phyloP scores from a whole-genome alignment of 2,329 filamentous ascomycete genomes.

The Alternaria consortialis region DNA sequence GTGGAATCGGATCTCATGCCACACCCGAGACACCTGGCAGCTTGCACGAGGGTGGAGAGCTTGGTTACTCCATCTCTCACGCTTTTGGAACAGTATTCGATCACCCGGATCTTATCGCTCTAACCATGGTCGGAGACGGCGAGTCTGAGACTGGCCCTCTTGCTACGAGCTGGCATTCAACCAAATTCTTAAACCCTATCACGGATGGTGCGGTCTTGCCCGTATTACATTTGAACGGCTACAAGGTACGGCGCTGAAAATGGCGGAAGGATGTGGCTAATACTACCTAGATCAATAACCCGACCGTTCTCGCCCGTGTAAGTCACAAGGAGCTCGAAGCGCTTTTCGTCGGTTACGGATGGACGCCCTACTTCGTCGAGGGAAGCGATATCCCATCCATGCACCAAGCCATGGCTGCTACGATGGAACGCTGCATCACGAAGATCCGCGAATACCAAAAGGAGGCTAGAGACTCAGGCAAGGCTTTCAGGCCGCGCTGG shows the following conservation, averaged over 20 bases:
- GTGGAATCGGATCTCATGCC: constrained; percentile 79
- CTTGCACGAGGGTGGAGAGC: constrained; percentile 80
- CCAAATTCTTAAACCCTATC: constrained; percentile 82
- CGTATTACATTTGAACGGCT: constrained; percentile 80
- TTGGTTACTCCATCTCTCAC: constrained; percentile 83
- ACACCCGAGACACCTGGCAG: constrained; percentile 81
- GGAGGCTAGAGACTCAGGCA: constrained; percentile 73
- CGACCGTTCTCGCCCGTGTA: constrained; percentile 71
- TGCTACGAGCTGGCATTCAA: constrained; percentile 83
- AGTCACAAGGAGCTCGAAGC: constrained; percentile 75
- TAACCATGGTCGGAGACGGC: constrained; percentile 82
- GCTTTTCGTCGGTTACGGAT: constrained; percentile 78
- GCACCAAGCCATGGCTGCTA: constrained; percentile 84
- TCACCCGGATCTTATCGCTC: constrained; percentile 74
- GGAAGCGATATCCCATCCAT: constrained; percentile 76
- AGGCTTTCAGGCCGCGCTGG: constrained; percentile 76
- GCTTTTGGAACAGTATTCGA: constrained; percentile 82
- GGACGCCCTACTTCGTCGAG: constrained; percentile 82
- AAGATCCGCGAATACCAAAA: constrained; percentile 76
- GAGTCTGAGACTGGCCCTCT: constrained; percentile 83
- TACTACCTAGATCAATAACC: constrained; percentile 55
- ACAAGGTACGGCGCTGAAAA: constrained; percentile 68
- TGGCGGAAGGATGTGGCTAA: constrained; percentile 9
- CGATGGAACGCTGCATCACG: constrained; percentile 74
- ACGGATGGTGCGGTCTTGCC: constrained; percentile 80